These are phyloP conservation scores for Calonectria honghensis DNA, from an alignment of 2,329 filamentous ascomycete species.

Conservation along the genomic window DNA sequence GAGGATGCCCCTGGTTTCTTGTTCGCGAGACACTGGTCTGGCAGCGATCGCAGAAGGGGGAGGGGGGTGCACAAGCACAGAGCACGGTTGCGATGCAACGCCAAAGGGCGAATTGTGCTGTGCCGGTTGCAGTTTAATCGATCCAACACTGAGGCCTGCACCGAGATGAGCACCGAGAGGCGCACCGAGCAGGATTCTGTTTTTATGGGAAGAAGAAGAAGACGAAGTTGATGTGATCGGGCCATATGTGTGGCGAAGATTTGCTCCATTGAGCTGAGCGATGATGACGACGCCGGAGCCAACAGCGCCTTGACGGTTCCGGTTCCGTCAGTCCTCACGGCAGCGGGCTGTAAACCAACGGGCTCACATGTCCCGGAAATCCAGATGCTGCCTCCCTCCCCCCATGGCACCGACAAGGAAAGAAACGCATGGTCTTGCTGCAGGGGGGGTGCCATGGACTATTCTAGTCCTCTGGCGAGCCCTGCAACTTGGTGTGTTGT, in stretches of 20 bases:
- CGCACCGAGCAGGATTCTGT: background rate
- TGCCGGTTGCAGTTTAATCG: constrained; percentile 15
- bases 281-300: constrained; percentile 11
- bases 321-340: constrained; percentile 15
- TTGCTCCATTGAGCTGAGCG: background rate
- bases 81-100: background rate
- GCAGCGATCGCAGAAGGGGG: constrained; percentile 41
- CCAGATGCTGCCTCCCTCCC: background rate
- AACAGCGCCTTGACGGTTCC: constrained; percentile 16
- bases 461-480: constrained; percentile 19
- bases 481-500: background rate
- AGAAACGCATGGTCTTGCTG: constrained; percentile 15
- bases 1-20: constrained; percentile 40
- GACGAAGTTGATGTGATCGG: background rate
- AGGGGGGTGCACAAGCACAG: constrained; percentile 11
- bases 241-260: background rate
- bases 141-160: background rate
- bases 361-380: constrained; percentile 18
- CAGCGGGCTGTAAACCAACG: constrained; percentile 3
- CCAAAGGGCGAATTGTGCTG: constrained; percentile 2
- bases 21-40: constrained; percentile 53
- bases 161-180: background rate
- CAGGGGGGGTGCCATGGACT: constrained; percentile 27
- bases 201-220: background rate
- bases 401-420: background rate